phyloP scores from a whole-genome alignment of 257 asterid species.

The Buddleja alternifolia region DNA sequence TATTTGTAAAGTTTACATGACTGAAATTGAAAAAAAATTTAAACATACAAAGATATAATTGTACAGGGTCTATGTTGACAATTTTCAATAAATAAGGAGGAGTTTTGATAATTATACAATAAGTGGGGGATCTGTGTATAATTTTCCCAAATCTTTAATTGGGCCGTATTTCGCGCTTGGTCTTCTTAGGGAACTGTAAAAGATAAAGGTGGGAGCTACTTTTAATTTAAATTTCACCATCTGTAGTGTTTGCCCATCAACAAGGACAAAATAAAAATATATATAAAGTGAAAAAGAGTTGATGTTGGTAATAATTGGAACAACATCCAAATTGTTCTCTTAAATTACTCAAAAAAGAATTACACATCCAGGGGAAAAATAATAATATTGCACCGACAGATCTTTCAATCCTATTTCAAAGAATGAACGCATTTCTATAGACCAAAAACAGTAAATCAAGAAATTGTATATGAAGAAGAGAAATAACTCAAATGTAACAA shows the following conservation, averaged over 20 bases:
- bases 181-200: slow-evolving; percentile 14
- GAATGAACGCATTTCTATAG: slow-evolving; percentile 21
- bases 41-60: too few species aligned
- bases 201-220: background rate
- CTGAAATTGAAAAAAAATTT: too few species aligned
- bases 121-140: too few species aligned
- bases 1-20: too few species aligned
- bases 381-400: slow-evolving; percentile 22
- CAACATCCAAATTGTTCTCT: slow-evolving; percentile 1
- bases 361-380: slow-evolving; percentile 3
- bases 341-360: slow-evolving; percentile 24
- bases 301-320: background rate
- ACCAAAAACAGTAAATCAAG: slow-evolving; percentile 7
- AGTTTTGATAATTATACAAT: too few species aligned
- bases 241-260: background rate
- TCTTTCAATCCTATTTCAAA: slow-evolving; percentile 12
- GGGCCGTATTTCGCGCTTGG: slow-evolving; percentile 7
- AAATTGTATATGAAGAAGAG: background rate
- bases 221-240: background rate
- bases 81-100: background rate
- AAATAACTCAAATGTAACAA: slow-evolving; percentile 18
- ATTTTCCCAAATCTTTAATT: background rate
- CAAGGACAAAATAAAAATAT: background rate
- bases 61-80: too few species aligned
- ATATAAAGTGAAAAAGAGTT: background rate